Conservation (phyloP, 306 rosid genomes). For the Astragalus glycyphyllos region DNA sequence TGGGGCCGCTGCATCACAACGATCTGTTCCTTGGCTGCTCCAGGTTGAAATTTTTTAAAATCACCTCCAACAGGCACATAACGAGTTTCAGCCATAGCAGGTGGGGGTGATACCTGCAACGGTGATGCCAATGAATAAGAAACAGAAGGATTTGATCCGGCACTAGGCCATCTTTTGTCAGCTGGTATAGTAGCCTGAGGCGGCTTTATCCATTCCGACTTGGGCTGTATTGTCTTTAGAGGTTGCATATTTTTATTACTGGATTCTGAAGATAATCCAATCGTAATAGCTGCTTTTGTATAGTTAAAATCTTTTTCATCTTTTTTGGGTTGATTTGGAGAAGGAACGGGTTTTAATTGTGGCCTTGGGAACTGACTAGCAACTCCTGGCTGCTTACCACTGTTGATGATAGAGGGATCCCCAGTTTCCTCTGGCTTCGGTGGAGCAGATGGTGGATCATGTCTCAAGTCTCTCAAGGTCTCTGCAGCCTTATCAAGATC, state of each 20-base stretch:
- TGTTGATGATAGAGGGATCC: constrained; percentile 58
- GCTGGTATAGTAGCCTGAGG: constrained; percentile 55
- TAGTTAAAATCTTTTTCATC: constrained; percentile 78
- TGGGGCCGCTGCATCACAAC: constrained; percentile 84
- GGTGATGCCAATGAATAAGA: constrained; percentile 73
- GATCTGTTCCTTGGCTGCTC: constrained; percentile 69
- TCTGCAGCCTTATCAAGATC: constrained; percentile 85
- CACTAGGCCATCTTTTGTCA: constrained; percentile 72
- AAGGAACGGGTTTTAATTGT: constrained; percentile 56
- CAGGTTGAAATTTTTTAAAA: constrained; percentile 64
- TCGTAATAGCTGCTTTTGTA: constrained; percentile 56
- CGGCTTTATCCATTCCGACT: constrained; percentile 76
- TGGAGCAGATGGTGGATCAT: constrained; percentile 56
- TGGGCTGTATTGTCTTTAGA: constrained; percentile 64
- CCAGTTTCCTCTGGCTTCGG: constrained; percentile 74
- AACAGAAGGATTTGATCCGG: constrained; percentile 60
- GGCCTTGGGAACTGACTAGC: constrained; percentile 51
- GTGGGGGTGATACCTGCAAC: constrained; percentile 59
- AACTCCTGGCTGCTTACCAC: constrained; percentile 60
- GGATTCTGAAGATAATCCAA: constrained; percentile 59
- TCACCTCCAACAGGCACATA: constrained; percentile 65
- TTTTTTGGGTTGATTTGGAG: constrained; percentile 62
- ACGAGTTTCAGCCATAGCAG: constrained; percentile 62
- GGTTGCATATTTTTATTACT: constrained; percentile 60
- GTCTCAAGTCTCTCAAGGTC: constrained; percentile 64